Conservation (phyloP, 2,329 filamentous ascomycete species). For the Boeremia lycopersici region DNA sequence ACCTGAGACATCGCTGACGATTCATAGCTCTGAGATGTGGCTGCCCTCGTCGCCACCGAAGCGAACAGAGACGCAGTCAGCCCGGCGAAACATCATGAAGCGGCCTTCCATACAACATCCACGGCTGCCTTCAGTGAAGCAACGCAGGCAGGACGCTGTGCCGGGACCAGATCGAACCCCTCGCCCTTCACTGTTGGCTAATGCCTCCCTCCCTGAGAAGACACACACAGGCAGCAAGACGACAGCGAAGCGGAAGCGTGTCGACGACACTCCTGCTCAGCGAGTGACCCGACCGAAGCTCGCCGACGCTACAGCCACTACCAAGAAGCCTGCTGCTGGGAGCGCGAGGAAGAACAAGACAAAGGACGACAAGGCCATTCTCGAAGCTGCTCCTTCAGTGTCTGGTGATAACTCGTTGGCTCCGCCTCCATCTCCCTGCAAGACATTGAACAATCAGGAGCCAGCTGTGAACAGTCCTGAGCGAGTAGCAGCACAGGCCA, state of each 20-base stretch:
- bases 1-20: constrained; percentile 1
- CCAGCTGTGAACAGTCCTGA: background rate
- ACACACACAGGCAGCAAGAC: background rate
- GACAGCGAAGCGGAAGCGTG: background rate
- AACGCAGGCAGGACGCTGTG: background rate
- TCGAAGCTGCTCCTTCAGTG: background rate
- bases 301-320: background rate
- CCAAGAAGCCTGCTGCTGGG: background rate
- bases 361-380: background rate
- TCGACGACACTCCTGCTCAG: constrained; percentile 1
- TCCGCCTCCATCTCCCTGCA: background rate
- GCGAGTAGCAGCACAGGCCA: background rate
- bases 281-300: constrained; percentile 8
- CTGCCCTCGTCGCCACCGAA: constrained; percentile 7
- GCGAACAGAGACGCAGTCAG: constrained; percentile 17
- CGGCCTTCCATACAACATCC: constrained; percentile 27
- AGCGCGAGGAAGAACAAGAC: background rate
- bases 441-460: constrained; percentile 1
- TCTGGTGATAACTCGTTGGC: background rate
- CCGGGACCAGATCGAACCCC: background rate
- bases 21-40: background rate
- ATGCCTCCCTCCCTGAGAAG: background rate
- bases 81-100: constrained; percentile 26
- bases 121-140: constrained; percentile 9
- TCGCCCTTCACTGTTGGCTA: background rate